Evolutionary conservation across 2,329 filamentous ascomycete species (phyloP).

Genomic region (Eurotiales sp.): DNA sequence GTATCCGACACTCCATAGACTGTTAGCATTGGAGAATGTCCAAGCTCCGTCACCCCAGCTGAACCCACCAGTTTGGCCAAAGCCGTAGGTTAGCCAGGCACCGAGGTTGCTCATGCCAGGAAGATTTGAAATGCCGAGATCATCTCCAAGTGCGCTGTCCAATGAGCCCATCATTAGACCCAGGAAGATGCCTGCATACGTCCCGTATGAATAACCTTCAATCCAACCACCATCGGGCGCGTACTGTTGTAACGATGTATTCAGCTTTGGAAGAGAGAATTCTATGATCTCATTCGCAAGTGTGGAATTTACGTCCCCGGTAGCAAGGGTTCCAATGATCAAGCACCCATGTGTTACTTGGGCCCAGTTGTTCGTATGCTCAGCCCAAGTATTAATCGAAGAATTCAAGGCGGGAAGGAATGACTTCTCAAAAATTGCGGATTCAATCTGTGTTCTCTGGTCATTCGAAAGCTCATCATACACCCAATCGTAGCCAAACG

Average conservation of each 20-base stretch:
- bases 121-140: neutral
- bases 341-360: neutral
- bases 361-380: neutral
- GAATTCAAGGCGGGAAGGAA: neutral
- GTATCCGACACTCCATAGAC: neutral
- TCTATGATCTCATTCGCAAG: neutral
- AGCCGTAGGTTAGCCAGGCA: neutral
- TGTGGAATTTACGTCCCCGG: neutral
- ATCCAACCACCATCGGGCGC: neutral
- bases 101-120: neutral
- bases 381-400: neutral
- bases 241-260: neutral
- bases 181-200: neutral
- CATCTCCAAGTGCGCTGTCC: neutral
- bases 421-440: neutral
- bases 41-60: neutral
- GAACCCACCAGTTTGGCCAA: neutral
- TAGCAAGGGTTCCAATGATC: neutral
- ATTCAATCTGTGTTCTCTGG: neutral
- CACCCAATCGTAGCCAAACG: neutral
- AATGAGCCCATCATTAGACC: neutral
- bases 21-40: neutral
- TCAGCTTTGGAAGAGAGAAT: neutral
- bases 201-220: neutral
- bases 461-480: neutral